Conservation (phyloP, 2,329 filamentous ascomycete genomes). For the Chaetomium strumarium region DNA sequence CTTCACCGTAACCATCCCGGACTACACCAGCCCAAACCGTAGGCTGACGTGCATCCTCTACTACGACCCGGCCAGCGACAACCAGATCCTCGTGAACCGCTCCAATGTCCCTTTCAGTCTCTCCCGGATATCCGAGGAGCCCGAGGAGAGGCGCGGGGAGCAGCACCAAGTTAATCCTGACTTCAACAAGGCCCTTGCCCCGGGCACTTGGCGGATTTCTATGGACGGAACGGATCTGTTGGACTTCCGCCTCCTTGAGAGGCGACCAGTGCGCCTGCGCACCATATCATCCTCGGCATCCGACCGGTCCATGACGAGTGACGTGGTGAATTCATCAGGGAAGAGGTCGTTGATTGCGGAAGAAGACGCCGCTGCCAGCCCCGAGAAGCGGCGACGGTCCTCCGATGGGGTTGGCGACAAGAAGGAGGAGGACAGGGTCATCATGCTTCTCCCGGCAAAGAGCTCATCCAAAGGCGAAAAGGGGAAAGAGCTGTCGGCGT, state of each 20-base stretch:
- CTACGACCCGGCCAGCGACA: conserved; percentile 54
- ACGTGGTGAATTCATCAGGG: conserved; percentile 39
- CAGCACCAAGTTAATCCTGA: conserved; percentile 36
- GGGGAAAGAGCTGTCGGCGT: conserved; percentile 41
- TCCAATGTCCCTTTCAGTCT: conserved; percentile 50
- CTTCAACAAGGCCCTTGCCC: conserved; percentile 42
- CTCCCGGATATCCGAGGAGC: conserved; percentile 39
- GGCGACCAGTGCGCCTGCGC: conserved; percentile 38
- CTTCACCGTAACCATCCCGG: conserved; percentile 52
- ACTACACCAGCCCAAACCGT: conserved; percentile 36
- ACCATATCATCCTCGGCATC: conserved; percentile 30
- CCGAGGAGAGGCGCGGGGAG: conserved; percentile 31
- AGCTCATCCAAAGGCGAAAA: conserved; percentile 41
- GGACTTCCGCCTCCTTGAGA: conserved; percentile 54
- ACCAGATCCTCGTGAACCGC: conserved; percentile 50
- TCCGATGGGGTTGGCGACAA: conserved; percentile 19
- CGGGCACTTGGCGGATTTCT: conserved; percentile 53
- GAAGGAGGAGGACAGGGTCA: conserved; percentile 39
- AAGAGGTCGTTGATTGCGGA: conserved; percentile 47
- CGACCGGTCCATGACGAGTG: conserved; percentile 19
- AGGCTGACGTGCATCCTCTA: conserved; percentile 55
- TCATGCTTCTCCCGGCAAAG: conserved; percentile 48
- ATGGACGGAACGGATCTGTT: conserved; percentile 45
- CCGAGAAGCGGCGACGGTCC: conserved; percentile 38
- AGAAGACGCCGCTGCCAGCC: conserved; percentile 33